Percentiles rank a stretch among this genome's conserved stretches.
These are phyloP conservation scores for Colletotrichum lini DNA, from an alignment of 2,329 filamentous ascomycete species.

Conservation along the genomic window DNA sequence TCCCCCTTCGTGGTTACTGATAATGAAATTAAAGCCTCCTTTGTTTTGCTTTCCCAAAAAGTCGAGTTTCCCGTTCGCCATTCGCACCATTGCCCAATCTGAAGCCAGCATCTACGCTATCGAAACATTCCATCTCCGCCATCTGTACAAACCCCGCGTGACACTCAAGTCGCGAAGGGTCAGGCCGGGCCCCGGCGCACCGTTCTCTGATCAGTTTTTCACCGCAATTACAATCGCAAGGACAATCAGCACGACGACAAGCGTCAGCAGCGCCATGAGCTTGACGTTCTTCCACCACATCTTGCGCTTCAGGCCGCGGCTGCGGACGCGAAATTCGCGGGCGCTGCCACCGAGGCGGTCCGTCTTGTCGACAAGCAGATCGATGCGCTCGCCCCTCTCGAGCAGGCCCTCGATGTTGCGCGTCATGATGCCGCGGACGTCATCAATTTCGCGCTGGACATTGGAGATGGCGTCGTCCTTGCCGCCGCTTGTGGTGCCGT, in stretches of 20 bases:
- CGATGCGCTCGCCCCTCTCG: slow-evolving; percentile 92
- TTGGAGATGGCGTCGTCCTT: slow-evolving; percentile 86
- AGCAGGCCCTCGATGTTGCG: slow-evolving; percentile 93
- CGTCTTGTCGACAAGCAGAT: slow-evolving; percentile 96
- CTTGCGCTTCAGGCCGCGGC: slow-evolving; percentile 85
- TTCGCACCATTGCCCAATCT: slow-evolving; percentile 40
- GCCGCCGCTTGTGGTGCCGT: slow-evolving; percentile 82
- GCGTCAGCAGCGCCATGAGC: slow-evolving; percentile 83
- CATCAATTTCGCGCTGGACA: slow-evolving; percentile 91
- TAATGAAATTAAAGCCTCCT: slow-evolving; percentile 25
- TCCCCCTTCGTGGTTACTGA: slow-evolving; percentile 14
- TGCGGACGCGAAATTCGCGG: slow-evolving; percentile 90
- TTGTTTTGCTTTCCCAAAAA: slow-evolving; percentile 38
- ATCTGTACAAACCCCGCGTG: slow-evolving; percentile 13
- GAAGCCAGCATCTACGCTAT: slow-evolving; percentile 31
- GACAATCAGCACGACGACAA: slow-evolving; percentile 76
- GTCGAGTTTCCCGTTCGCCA: slow-evolving; percentile 35
- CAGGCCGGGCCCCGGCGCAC: slow-evolving; percentile 1
- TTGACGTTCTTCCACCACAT: slow-evolving; percentile 99
- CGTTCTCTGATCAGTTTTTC: slow-evolving; percentile 56
- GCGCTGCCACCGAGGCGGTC: slow-evolving; percentile 91
- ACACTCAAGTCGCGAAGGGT: neutral
- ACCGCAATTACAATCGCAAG: slow-evolving; percentile 68
- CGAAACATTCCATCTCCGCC: slow-evolving; percentile 12
- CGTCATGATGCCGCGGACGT: slow-evolving; percentile 93